A percentile compares a stretch with the other conserved stretches of the same genome.
Conservation (phyloP, 2,329 filamentous ascomycete genomes). For the Akanthomyces uredinophilus region DNA sequence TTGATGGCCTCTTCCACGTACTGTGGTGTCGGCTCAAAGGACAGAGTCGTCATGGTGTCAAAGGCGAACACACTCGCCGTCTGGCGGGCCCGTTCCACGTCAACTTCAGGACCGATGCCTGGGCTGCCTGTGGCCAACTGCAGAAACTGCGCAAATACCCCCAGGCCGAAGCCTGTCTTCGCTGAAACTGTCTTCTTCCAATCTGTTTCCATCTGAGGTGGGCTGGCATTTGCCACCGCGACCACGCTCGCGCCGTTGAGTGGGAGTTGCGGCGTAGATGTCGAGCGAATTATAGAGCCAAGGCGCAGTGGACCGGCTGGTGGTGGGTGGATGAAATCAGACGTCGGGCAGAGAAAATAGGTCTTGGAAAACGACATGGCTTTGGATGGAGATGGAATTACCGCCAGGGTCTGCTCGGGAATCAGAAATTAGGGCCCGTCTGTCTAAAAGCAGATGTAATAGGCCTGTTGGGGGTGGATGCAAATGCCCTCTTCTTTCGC, state of each 20-base stretch:
- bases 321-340: conserved; percentile 25
- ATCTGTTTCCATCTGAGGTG: conserved; percentile 20
- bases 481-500: too few relatives aligned
- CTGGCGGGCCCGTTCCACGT: conserved; percentile 21
- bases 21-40: conserved; percentile 24
- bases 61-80: conserved; percentile 22
- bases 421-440: too few relatives aligned
- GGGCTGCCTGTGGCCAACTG: conserved; percentile 24
- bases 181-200: conserved; percentile 26
- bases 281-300: conserved; percentile 26
- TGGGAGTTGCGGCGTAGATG: conserved; percentile 25
- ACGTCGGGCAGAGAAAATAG: conserved; percentile 25
- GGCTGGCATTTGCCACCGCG: conserved; percentile 16
- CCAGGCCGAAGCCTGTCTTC: conserved; percentile 21
- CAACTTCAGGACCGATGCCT: too few relatives aligned
- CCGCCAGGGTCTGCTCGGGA: too few relatives aligned
- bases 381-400: not conserved
- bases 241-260: conserved; percentile 22
- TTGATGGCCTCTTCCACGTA: conserved; percentile 24
- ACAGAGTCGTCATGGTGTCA: conserved; percentile 24
- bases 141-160: conserved; percentile 26
- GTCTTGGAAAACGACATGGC: conserved; percentile 22
- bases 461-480: too few relatives aligned
- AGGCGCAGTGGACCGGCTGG: conserved; percentile 24
- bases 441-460: too few relatives aligned